Percentiles rank a stretch among this genome's conserved stretches.
Evolutionary conservation across 1,284 basidiomycete genomes (phyloP).

Genomic region (Puccinia hordei): DNA sequence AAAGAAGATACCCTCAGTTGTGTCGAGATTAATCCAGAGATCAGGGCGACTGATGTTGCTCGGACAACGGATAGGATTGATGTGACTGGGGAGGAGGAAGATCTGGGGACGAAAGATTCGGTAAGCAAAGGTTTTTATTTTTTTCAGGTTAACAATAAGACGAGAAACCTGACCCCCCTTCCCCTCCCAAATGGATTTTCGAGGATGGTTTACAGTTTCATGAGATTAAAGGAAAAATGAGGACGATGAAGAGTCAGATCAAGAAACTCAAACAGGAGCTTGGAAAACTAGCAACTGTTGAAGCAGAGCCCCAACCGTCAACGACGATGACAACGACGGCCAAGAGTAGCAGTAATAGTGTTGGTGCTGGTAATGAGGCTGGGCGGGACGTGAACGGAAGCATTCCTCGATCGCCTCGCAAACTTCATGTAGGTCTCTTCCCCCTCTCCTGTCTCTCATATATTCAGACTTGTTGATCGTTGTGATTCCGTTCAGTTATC

Average conservation of each 20-base stretch:
- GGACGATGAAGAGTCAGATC: constrained; percentile 28
- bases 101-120: constrained; percentile 30
- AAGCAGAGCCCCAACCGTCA: background rate
- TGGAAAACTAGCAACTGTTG: background rate
- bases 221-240: constrained; percentile 21
- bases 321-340: too few relatives aligned
- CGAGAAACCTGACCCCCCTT: too few relatives aligned
- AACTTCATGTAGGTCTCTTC: constrained; percentile 16
- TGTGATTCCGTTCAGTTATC: background rate
- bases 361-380: background rate
- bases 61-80: background rate
- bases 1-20: background rate
- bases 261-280: constrained; percentile 30
- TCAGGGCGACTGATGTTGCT: background rate
- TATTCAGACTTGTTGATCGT: background rate
- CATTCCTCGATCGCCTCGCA: constrained; percentile 28
- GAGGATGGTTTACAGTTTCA: too few relatives aligned
- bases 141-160: too few relatives aligned
- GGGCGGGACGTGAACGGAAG: constrained; percentile 9
- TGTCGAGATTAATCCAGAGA: background rate
- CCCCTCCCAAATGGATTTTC: too few relatives aligned
- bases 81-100: background rate
- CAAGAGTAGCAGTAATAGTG: too few relatives aligned
- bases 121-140: background rate
- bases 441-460: background rate